Conservation (phyloP, 805 yeast species). For the Komagataella kurtzmanii region DNA sequence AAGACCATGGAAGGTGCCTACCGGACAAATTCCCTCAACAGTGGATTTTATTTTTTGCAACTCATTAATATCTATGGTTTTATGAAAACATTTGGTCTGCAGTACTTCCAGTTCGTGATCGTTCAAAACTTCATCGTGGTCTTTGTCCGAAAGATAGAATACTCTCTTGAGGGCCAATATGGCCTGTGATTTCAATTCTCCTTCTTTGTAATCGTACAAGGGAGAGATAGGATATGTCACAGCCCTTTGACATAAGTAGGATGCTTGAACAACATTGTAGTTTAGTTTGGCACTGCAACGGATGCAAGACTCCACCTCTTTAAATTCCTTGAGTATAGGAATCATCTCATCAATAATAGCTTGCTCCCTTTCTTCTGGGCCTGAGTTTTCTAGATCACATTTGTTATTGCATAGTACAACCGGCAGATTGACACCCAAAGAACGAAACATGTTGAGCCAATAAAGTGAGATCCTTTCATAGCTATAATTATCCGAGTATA, state of each 20-base stretch:
- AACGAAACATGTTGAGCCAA: slow-evolving; percentile 91
- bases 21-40: background rate
- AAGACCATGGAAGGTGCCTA: slow-evolving; percentile 29
- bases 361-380: slow-evolving; percentile 25
- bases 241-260: slow-evolving; percentile 86
- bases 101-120: slow-evolving; percentile 57
- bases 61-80: slow-evolving; percentile 32
- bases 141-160: slow-evolving; percentile 75
- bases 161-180: slow-evolving; percentile 65
- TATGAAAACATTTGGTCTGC: slow-evolving; percentile 66
- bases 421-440: slow-evolving; percentile 88
- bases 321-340: slow-evolving; percentile 78
- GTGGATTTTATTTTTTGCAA: slow-evolving; percentile 28
- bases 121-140: slow-evolving; percentile 75
- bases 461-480: slow-evolving; percentile 84
- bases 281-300: slow-evolving; percentile 78
- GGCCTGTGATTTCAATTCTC: slow-evolving; percentile 67
- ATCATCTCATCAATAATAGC: slow-evolving; percentile 66
- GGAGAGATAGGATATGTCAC: slow-evolving; percentile 91
- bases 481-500: slow-evolving; percentile 87
- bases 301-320: slow-evolving; percentile 88
- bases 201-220: slow-evolving; percentile 82
- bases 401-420: slow-evolving; percentile 86
- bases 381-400: slow-evolving; percentile 26
- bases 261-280: slow-evolving; percentile 80